Evolutionary conservation across 495 filamentous ascomycete genomes (phyloP).

Genomic region (Aspergillus taichungensis): DNA sequence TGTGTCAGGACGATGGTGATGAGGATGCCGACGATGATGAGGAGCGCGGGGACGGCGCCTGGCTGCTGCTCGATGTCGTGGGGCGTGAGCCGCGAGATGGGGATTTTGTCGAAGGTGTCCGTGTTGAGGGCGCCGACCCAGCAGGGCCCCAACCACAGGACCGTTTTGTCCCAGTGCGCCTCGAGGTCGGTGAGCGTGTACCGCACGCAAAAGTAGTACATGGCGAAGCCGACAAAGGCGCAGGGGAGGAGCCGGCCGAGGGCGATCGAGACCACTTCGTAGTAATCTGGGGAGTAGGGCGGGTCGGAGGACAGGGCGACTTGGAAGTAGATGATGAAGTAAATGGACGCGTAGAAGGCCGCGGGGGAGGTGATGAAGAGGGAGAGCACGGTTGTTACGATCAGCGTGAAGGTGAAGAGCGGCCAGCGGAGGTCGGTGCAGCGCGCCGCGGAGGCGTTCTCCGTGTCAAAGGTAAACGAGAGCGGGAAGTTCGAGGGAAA

Average conservation of each 20-base stretch:
- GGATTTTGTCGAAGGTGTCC: constrained; percentile 67
- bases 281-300: constrained; percentile 38
- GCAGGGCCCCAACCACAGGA: constrained; percentile 65
- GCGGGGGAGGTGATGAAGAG: constrained; percentile 55
- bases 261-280: constrained; percentile 52
- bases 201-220: constrained; percentile 53
- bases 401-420: constrained; percentile 54
- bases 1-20: constrained; percentile 47
- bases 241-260: constrained; percentile 67
- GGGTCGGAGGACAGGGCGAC: constrained; percentile 69
- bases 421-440: constrained; percentile 64
- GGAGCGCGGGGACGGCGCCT: constrained; percentile 58
- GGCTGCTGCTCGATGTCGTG: constrained; percentile 70
- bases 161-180: constrained; percentile 62
- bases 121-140: constrained; percentile 74
- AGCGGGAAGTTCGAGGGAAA: constrained; percentile 66
- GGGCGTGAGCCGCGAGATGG: constrained; percentile 63
- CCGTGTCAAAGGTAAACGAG: constrained; percentile 49
- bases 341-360: constrained; percentile 57
- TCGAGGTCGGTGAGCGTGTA: constrained; percentile 45
- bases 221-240: constrained; percentile 57
- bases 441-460: constrained; percentile 11
- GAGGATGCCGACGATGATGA: constrained; percentile 51
- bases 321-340: constrained; percentile 63
- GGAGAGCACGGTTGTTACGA: constrained; percentile 55